Evolutionary conservation across 2,329 filamentous ascomycete genomes (phyloP).

Genomic region (Thelonectria olida): DNA sequence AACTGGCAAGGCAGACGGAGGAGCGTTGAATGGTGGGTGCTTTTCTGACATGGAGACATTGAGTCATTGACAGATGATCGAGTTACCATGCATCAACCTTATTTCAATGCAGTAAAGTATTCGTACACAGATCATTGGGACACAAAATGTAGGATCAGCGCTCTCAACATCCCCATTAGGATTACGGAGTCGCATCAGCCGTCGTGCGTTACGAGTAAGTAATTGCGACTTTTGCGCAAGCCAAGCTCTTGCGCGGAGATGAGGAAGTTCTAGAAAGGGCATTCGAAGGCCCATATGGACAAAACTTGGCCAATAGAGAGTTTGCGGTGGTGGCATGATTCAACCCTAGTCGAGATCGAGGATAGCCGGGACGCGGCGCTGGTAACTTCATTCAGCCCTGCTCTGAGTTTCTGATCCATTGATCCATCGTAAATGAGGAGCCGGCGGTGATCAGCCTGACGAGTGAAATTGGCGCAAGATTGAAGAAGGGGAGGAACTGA

Average conservation of each 20-base stretch:
- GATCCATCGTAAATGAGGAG: constrained; percentile 2
- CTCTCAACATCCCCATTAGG: too few species aligned
- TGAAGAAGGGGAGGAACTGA: neutral
- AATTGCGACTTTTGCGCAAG: neutral
- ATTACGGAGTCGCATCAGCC: neutral
- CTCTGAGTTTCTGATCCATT: constrained; percentile 17
- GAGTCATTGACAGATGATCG: neutral
- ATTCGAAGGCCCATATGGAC: constrained; percentile 28
- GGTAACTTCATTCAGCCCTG: constrained; percentile 34
- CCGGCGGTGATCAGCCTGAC: constrained; percentile 21
- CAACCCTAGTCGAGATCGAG: constrained; percentile 23
- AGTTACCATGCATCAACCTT: too few species aligned
- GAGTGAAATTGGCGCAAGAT: constrained; percentile 15
- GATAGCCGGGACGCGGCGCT: constrained; percentile 19
- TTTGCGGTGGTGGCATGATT: constrained; percentile 13
- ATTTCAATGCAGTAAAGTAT: too few species aligned
- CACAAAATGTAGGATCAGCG: too few species aligned
- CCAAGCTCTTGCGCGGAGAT: constrained; percentile 28
- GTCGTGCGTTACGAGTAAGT: constrained; percentile 13
- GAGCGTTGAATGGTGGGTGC: too few species aligned
- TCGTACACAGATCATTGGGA: too few species aligned
- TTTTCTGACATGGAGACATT: neutral
- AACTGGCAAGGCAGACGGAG: too few species aligned
- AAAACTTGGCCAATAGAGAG: constrained; percentile 25
- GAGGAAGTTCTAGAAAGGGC: constrained; percentile 38